Conservation (phyloP, 2,329 filamentous ascomycete genomes). For the Verticillium zaregamsianum region DNA sequence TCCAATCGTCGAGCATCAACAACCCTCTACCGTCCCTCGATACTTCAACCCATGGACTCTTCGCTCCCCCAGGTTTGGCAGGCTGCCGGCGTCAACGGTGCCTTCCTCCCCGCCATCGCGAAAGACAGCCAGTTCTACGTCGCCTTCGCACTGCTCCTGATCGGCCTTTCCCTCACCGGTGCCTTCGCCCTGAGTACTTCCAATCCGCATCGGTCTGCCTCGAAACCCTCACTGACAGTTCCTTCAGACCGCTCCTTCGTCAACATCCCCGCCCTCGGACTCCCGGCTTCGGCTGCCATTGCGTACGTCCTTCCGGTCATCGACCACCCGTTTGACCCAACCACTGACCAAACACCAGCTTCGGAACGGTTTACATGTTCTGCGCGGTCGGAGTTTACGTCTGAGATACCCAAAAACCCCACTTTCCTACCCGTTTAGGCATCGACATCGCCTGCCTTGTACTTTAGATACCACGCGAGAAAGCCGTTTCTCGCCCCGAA, state of each 20-base stretch:
- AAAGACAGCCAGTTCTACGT: slow-evolving; percentile 83
- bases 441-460: slow-evolving; percentile 12
- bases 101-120: slow-evolving; percentile 73
- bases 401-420: slow-evolving; percentile 52
- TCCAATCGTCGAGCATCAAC: neutral
- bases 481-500: slow-evolving; percentile 5
- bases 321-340: neutral
- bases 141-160: slow-evolving; percentile 69
- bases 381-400: slow-evolving; percentile 99
- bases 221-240: slow-evolving; percentile 5
- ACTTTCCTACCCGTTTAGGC: slow-evolving; percentile 12
- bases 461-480: slow-evolving; percentile 14
- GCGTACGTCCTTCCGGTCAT: slow-evolving; percentile 58
- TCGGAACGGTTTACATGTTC: slow-evolving; percentile 97
- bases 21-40: neutral
- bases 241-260: slow-evolving; percentile 73
- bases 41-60: slow-evolving; percentile 59
- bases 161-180: slow-evolving; percentile 69
- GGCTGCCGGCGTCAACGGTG: slow-evolving; percentile 72
- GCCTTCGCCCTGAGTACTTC: slow-evolving; percentile 80
- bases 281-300: slow-evolving; percentile 84
- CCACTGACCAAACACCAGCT: slow-evolving; percentile 45
- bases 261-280: slow-evolving; percentile 71
- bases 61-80: slow-evolving; percentile 90
- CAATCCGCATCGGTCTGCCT: neutral